phyloP scores from a whole-genome alignment of 1,284 basidiomycete species.

The Leccinum insolens region DNA sequence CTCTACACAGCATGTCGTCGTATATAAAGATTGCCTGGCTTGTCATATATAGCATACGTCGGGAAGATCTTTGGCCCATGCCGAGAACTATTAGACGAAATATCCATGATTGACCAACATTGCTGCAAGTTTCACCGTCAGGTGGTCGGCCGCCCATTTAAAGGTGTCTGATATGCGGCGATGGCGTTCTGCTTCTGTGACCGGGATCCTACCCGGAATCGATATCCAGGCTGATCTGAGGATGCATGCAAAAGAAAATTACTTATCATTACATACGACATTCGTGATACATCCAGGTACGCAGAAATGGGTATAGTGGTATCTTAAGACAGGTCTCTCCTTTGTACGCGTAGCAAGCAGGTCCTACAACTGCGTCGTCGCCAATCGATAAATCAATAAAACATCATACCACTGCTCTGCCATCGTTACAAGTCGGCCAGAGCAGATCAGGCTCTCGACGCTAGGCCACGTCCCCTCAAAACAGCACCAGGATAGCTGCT shows the following conservation, averaged over 20 bases:
- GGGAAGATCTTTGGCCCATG: not conserved
- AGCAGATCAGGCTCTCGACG: not conserved
- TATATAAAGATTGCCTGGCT: not conserved
- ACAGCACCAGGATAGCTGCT: not conserved
- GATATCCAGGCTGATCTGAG: too few relatives aligned
- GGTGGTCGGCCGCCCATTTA: too few relatives aligned
- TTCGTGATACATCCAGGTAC: not conserved
- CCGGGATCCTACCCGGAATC: too few relatives aligned
- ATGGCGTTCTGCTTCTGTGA: too few relatives aligned
- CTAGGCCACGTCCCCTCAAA: not conserved
- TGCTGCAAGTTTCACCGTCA: too few relatives aligned
- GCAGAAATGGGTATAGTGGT: not conserved
- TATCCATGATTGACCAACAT: too few relatives aligned
- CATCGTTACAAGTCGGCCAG: not conserved
- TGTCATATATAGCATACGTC: not conserved
- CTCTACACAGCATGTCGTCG: not conserved
- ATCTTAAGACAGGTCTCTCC: not conserved
- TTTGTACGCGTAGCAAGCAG: not conserved
- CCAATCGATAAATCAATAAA: not conserved
- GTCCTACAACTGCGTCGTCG: not conserved
- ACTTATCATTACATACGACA: not conserved
- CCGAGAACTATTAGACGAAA: not conserved
- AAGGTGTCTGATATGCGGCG: too few relatives aligned
- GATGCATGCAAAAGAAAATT: too few relatives aligned
- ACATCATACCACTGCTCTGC: not conserved